phyloP scores from a whole-genome alignment of 2,329 filamentous ascomycete genomes.

The Lachnellula arida region DNA sequence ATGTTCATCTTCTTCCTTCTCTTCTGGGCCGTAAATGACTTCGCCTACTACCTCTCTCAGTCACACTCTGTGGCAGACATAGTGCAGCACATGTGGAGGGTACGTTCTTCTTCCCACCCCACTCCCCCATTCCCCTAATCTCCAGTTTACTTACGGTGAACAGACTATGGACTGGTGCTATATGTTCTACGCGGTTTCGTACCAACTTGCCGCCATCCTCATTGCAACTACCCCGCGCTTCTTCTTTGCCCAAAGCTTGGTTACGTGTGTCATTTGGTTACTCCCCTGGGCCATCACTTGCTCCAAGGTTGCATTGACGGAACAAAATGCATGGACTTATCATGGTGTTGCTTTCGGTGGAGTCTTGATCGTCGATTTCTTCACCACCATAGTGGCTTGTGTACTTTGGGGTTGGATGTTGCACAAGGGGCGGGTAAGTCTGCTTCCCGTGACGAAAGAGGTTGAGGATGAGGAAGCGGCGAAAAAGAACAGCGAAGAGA shows the following conservation, averaged over 20 bases:
- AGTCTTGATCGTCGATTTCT: conserved; percentile 62
- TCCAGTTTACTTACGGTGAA: not conserved
- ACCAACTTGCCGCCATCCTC: conserved; percentile 60
- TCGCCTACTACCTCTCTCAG: conserved; percentile 57
- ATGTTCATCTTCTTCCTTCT: conserved; percentile 61
- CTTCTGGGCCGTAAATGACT: conserved; percentile 51
- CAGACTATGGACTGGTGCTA: conserved; percentile 61
- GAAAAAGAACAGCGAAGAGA: not conserved
- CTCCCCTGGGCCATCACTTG: conserved; percentile 66
- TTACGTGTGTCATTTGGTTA: conserved; percentile 63
- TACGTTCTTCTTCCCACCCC: not conserved
- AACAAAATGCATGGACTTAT: conserved; percentile 60
- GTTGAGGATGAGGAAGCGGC: not conserved
- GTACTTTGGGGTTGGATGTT: conserved; percentile 17
- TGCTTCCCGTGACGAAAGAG: not conserved
- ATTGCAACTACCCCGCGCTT: conserved; percentile 57
- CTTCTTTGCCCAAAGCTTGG: conserved; percentile 64
- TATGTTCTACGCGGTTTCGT: conserved; percentile 62
- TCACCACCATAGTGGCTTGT: conserved; percentile 17
- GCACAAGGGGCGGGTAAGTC: conserved; percentile 10
- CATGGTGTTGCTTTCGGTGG: conserved; percentile 64
- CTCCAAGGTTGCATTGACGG: conserved; percentile 42
- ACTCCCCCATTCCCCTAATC: not conserved
- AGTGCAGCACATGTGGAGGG: conserved; percentile 52
- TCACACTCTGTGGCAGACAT: conserved; percentile 55